Conservation (phyloP, 306 rosid species). For the Amphicarpaea edgeworthii region DNA sequence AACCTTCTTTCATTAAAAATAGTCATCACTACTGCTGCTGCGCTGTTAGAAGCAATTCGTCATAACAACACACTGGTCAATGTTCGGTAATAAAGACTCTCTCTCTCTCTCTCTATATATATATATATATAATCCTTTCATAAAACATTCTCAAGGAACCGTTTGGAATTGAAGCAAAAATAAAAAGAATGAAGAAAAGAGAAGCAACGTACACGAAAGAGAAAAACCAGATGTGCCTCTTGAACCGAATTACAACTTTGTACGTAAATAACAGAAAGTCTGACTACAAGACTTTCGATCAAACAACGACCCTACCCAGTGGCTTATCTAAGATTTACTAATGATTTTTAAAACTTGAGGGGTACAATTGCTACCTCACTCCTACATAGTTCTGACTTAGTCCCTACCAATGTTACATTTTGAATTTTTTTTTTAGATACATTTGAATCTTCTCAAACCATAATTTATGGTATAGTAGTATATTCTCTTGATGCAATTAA, state of each 20-base stretch:
- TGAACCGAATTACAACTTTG: not conserved
- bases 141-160: not conserved
- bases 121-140: not conserved
- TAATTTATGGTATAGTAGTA: not conserved
- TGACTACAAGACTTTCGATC: not conserved
- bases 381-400: too few species aligned
- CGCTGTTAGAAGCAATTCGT: not conserved
- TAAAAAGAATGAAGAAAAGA: not conserved
- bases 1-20: slow-evolving; percentile 35
- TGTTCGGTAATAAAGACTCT: not conserved
- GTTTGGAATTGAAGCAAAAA: not conserved
- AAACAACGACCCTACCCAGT: not conserved
- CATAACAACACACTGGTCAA: not conserved
- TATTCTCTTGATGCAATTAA: not conserved
- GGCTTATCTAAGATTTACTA: too few species aligned
- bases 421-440: too few species aligned
- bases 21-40: slow-evolving; percentile 41
- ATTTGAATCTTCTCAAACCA: not conserved
- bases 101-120: too few species aligned
- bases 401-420: not conserved
- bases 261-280: not conserved
- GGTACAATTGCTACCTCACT: too few species aligned
- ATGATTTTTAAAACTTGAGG: too few species aligned
- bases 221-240: not conserved
- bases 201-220: not conserved